Percentiles rank a stretch among this genome's conserved stretches.
Evolutionary conservation across 2,329 filamentous ascomycete genomes (phyloP).

Genomic region (Blumeriella jaapii): DNA sequence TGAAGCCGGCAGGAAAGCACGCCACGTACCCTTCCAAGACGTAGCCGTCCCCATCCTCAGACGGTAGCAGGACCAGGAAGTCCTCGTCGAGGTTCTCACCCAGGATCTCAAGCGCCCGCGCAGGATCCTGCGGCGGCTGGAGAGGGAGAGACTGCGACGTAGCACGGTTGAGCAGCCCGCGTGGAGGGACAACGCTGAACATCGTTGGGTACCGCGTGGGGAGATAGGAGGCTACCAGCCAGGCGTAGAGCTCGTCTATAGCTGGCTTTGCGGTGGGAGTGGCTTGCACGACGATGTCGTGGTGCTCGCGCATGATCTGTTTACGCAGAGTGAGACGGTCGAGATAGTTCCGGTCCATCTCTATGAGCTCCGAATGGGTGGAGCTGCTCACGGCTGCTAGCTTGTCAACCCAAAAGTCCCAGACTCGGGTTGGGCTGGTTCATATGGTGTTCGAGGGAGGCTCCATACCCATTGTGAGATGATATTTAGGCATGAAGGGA

Average conservation of each 20-base stretch:
- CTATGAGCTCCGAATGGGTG: slow-evolving; percentile 41
- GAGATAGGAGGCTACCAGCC: slow-evolving; percentile 41
- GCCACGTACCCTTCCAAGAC: slow-evolving; percentile 42
- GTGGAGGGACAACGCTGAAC: slow-evolving; percentile 30
- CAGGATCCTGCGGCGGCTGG: slow-evolving; percentile 24
- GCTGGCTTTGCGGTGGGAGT: slow-evolving; percentile 32
- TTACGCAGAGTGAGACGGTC: slow-evolving; percentile 38
- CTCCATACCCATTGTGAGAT: slow-evolving; percentile 50
- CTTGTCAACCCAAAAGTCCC: neutral
- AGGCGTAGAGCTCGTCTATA: slow-evolving; percentile 44
- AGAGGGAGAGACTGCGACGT: slow-evolving; percentile 34
- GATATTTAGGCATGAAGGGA: slow-evolving; percentile 49
- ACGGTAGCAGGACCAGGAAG: slow-evolving; percentile 44
- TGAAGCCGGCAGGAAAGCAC: slow-evolving; percentile 48
- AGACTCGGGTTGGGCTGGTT: neutral
- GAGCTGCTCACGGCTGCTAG: slow-evolving; percentile 40
- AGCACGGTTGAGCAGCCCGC: slow-evolving; percentile 34
- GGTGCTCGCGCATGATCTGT: slow-evolving; percentile 34
- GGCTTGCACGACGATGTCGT: slow-evolving; percentile 30
- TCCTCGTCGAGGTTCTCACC: slow-evolving; percentile 46
- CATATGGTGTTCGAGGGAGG: neutral
- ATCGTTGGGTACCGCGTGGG: slow-evolving; percentile 44
- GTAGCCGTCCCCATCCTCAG: slow-evolving; percentile 31
- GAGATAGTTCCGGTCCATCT: slow-evolving; percentile 47
- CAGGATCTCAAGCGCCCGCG: slow-evolving; percentile 35